A percentile compares a stretch with the other conserved stretches of the same genome.
Evolutionary conservation across 2,329 filamentous ascomycete species (phyloP).

Genomic region (Talaromyces piceae): DNA sequence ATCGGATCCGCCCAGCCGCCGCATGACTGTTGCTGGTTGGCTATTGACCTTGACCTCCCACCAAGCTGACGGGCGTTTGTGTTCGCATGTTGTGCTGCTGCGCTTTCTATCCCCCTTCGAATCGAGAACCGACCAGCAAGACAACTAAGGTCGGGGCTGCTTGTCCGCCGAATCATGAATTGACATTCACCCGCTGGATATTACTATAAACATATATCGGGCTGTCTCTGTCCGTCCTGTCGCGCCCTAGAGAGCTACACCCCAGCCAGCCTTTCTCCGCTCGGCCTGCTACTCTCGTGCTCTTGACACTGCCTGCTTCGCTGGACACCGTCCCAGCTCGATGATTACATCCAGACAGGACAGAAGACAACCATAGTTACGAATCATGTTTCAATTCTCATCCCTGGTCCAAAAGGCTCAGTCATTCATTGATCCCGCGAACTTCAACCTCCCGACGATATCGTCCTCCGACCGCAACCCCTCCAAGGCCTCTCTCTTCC

Average conservation of each 20-base stretch:
- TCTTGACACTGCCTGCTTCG: not conserved
- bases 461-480: constrained; percentile 71
- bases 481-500: constrained; percentile 87
- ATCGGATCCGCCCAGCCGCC: not conserved
- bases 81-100: constrained; percentile 8
- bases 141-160: not conserved
- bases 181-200: not conserved
- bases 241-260: not conserved
- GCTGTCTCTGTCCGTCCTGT: not conserved
- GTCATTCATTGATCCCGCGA: constrained; percentile 84
- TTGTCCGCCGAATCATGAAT: not conserved
- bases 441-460: constrained; percentile 65
- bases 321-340: constrained; percentile 1
- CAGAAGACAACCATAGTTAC: not conserved
- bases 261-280: not conserved
- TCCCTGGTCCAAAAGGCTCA: constrained; percentile 93
- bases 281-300: not conserved
- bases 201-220: not conserved
- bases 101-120: not conserved
- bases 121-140: not conserved
- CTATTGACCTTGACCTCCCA: not conserved
- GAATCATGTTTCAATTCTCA: constrained; percentile 56
- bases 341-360: not conserved
- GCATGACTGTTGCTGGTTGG: not conserved
- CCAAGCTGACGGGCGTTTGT: not conserved